phyloP scores from a whole-genome alignment of 768 basidiomycete genomes.

The Tulasnella sp. region DNA sequence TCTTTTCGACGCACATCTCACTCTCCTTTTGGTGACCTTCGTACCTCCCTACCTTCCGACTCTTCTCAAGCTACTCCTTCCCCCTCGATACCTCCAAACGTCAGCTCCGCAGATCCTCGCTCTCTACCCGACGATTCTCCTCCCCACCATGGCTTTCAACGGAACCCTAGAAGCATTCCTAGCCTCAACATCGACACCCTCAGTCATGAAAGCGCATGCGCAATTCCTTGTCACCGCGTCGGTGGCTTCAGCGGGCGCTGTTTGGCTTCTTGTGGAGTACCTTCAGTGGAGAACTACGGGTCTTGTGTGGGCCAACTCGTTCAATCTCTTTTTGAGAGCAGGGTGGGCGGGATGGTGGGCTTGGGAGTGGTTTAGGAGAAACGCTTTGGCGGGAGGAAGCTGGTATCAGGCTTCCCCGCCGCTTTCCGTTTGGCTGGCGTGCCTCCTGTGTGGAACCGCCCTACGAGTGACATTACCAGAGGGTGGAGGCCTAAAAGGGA shows the following conservation, averaged over 20 bases:
- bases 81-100: constrained; percentile 58
- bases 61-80: constrained; percentile 69
- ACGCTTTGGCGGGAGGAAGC: neutral
- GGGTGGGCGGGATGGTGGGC: constrained; percentile 23
- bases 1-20: constrained; percentile 67
- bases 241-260: constrained; percentile 61
- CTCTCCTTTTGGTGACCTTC: constrained; percentile 73
- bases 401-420: neutral
- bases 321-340: constrained; percentile 66
- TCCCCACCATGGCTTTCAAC: constrained; percentile 88
- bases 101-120: constrained; percentile 76
- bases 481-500: neutral
- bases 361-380: neutral
- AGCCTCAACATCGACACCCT: constrained; percentile 69
- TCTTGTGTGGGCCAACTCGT: constrained; percentile 76
- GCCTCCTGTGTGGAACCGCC: neutral
- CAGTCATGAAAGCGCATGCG: constrained; percentile 66
- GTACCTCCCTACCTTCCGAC: constrained; percentile 75
- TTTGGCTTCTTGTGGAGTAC: constrained; percentile 49
- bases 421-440: neutral
- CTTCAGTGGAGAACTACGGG: constrained; percentile 63
- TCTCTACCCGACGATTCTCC: constrained; percentile 78
- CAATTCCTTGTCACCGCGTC: constrained; percentile 85
- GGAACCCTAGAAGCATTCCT: constrained; percentile 92
- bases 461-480: neutral